A percentile compares a stretch with the other conserved stretches of the same genome.
These are phyloP conservation scores for Globisporangium polare DNA, from an alignment of 352 stramenopile genomes.

Conservation along the genomic window DNA sequence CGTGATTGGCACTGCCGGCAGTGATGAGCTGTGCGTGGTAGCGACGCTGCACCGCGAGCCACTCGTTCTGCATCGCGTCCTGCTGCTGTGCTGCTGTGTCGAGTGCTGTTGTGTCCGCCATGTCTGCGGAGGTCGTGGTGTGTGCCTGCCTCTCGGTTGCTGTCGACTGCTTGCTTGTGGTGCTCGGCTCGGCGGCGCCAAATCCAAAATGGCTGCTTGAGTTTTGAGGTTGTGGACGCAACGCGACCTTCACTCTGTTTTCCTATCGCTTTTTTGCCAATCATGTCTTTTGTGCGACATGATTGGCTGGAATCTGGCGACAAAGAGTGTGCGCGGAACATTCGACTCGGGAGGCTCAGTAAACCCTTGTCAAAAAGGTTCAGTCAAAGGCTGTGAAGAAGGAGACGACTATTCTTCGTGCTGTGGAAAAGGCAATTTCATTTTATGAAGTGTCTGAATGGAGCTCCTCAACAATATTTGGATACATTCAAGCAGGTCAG, in stretches of 20 bases:
- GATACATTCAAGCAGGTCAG: no score
- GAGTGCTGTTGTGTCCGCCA: not conserved
- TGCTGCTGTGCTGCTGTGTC: conserved; percentile 15
- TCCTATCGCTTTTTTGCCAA: not conserved
- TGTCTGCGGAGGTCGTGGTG: not conserved
- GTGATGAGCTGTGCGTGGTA: conserved; percentile 43
- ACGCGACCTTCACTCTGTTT: not conserved
- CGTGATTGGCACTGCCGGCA: conserved; percentile 15
- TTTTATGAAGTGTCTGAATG: no score
- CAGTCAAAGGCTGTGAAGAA: no score
- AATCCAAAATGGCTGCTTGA: conserved; percentile 13
- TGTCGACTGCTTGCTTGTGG: not conserved
- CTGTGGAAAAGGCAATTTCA: no score
- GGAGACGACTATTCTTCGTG: no score
- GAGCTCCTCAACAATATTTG: no score
- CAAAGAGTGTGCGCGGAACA: conserved; percentile 4
- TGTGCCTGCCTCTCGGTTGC: no score
- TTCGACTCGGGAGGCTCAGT: no score
- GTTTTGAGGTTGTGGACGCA: not conserved
- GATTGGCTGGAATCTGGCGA: not conserved
- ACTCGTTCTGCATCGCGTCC: conserved; percentile 47
- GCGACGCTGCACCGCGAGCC: conserved; percentile 57
- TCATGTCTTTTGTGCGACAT: not conserved
- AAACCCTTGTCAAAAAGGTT: no score
- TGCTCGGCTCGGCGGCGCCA: not conserved